Evolutionary conservation across 495 filamentous ascomycete genomes (phyloP).

Genomic region (Penicillium salamii): DNA sequence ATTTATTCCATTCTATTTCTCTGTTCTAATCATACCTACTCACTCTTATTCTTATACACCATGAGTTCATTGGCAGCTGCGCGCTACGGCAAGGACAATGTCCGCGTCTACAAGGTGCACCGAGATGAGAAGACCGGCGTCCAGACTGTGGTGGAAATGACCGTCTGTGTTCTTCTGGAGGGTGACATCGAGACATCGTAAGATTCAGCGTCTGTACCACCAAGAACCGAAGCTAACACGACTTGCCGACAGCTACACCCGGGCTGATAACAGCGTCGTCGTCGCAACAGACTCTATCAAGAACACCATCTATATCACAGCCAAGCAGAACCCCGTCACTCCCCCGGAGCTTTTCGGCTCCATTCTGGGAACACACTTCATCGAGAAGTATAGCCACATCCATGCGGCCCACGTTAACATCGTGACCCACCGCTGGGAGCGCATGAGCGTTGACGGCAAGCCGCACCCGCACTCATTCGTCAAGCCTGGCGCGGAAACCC

Average conservation of each 20-base stretch:
- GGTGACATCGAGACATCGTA: constrained; percentile 88
- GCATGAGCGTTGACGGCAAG: constrained; percentile 81
- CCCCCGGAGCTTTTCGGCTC: constrained; percentile 91
- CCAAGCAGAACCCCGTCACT: constrained; percentile 89
- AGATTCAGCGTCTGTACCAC: constrained; percentile 23
- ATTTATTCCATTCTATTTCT: background rate
- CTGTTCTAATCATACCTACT: constrained; percentile 1
- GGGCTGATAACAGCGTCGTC: constrained; percentile 90
- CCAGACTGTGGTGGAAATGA: constrained; percentile 92
- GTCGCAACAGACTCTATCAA: constrained; percentile 98
- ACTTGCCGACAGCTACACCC: constrained; percentile 64
- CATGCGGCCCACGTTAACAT: constrained; percentile 75
- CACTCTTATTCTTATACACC: constrained; percentile 10
- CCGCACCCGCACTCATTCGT: constrained; percentile 96
- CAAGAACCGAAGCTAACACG: constrained; percentile 10
- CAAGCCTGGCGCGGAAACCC: constrained; percentile 83
- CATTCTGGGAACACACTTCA: constrained; percentile 81
- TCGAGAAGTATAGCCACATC: constrained; percentile 86
- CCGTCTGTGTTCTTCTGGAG: constrained; percentile 83
- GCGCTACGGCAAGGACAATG: constrained; percentile 95
- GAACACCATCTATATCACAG: constrained; percentile 92
- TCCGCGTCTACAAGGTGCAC: constrained; percentile 93
- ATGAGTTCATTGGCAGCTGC: constrained; percentile 61
- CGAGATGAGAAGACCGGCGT: constrained; percentile 67
- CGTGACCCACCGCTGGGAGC: constrained; percentile 85